phyloP scores from a whole-genome alignment of 1,139 yeast genomes.

The Groenewaldozyma auringiensis region DNA sequence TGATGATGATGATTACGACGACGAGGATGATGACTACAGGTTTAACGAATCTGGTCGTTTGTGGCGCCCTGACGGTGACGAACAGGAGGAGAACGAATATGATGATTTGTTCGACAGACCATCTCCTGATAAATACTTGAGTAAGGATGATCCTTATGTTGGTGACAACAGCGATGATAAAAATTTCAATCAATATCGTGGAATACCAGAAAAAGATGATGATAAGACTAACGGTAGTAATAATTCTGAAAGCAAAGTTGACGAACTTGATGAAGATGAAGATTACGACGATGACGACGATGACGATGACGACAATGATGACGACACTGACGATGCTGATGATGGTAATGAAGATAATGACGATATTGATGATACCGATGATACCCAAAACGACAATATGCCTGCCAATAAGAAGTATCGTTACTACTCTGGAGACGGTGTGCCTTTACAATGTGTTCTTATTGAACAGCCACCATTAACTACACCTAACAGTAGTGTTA shows the following conservation, averaged over 20 bases:
- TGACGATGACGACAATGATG: background rate
- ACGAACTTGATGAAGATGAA: background rate
- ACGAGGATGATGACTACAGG: background rate
- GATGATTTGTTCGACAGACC: background rate
- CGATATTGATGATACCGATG: background rate
- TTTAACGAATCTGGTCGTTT: background rate
- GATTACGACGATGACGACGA: background rate
- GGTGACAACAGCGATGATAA: background rate
- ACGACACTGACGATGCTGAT: background rate
- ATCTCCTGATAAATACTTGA: background rate
- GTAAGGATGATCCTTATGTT: background rate
- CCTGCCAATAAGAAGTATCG: background rate
- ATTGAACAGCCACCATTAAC: background rate
- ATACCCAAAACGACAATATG: background rate
- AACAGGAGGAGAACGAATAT: background rate
- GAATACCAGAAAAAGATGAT: background rate
- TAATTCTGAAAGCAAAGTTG: background rate
- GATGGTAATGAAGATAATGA: background rate
- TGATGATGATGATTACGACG: background rate
- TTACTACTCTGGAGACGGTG: background rate
- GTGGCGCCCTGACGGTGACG: background rate
- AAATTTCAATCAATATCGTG: background rate
- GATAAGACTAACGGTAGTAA: background rate
- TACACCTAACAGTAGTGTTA: no score
- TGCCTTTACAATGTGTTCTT: background rate